phyloP scores from a whole-genome alignment of 2,329 filamentous ascomycete genomes.

The Xylariales sp. region DNA sequence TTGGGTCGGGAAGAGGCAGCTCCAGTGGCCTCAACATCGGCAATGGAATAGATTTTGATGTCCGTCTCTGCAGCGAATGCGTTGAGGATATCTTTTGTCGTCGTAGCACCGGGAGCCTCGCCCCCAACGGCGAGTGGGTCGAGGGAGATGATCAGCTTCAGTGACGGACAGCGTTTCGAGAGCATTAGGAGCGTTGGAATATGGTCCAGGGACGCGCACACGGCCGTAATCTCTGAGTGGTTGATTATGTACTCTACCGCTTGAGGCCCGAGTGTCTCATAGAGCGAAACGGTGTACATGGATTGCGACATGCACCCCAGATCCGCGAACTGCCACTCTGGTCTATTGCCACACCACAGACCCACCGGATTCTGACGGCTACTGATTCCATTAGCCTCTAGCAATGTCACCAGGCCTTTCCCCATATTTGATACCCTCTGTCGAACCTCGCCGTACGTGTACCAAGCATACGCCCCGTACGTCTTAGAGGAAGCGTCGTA shows the following conservation, averaged over 20 bases:
- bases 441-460: not conserved
- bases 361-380: not conserved
- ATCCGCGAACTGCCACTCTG: slow-evolving; percentile 2
- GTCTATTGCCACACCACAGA: not conserved
- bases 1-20: not conserved
- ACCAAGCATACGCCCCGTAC: not conserved
- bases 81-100: not conserved
- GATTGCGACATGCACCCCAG: not conserved
- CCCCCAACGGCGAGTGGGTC: not conserved
- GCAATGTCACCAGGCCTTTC: not conserved
- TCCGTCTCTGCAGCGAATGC: not conserved
- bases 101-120: not conserved
- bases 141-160: slow-evolving; percentile 1
- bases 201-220: not conserved
- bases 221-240: not conserved
- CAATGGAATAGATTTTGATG: not conserved
- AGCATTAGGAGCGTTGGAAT: not conserved
- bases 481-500: not conserved
- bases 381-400: not conserved
- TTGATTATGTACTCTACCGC: not conserved
- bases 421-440: not conserved
- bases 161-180: not conserved
- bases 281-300: not conserved
- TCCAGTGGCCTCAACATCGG: not conserved
- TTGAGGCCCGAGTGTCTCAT: not conserved